A percentile compares a stretch with the other conserved stretches of the same genome.
phyloP scores from a whole-genome alignment of 2,329 filamentous ascomycete genomes.

The Cladophialophora yegresii region DNA sequence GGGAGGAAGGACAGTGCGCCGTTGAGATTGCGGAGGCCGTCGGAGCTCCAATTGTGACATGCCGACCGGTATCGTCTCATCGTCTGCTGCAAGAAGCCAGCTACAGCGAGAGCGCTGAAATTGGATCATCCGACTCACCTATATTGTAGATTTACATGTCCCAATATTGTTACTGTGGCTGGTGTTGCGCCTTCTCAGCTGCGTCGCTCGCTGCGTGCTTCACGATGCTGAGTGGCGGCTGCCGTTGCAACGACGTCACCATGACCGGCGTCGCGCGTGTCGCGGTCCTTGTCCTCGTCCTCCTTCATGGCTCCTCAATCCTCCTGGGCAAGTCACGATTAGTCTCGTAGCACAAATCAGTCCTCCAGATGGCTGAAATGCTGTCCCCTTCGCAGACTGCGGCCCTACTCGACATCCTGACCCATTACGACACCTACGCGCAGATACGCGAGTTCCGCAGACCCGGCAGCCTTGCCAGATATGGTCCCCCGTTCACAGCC shows the following conservation, averaged over 20 bases:
- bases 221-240: background rate
- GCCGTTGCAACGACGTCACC: background rate
- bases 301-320: background rate
- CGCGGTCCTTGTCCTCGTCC: too few species aligned
- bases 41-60: background rate
- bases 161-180: background rate
- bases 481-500: slow-evolving; percentile 67
- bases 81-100: background rate
- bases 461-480: slow-evolving; percentile 63
- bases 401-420: slow-evolving; percentile 58
- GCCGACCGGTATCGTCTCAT: background rate
- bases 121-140: background rate
- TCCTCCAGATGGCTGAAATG: slow-evolving; percentile 23
- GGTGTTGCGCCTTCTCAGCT: background rate
- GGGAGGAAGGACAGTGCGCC: slow-evolving; percentile 21
- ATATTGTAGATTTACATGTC: background rate
- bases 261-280: background rate
- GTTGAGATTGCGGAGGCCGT: slow-evolving; percentile 18
- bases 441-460: slow-evolving; percentile 74
- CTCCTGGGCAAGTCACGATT: background rate
- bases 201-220: too few species aligned
- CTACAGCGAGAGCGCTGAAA: background rate
- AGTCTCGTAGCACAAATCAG: background rate
- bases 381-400: slow-evolving; percentile 52
- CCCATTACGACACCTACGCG: slow-evolving; percentile 57